These are phyloP conservation scores for Trichoderma sp. DNA, from an alignment of 2,329 filamentous ascomycete genomes.

Conservation along the genomic window DNA sequence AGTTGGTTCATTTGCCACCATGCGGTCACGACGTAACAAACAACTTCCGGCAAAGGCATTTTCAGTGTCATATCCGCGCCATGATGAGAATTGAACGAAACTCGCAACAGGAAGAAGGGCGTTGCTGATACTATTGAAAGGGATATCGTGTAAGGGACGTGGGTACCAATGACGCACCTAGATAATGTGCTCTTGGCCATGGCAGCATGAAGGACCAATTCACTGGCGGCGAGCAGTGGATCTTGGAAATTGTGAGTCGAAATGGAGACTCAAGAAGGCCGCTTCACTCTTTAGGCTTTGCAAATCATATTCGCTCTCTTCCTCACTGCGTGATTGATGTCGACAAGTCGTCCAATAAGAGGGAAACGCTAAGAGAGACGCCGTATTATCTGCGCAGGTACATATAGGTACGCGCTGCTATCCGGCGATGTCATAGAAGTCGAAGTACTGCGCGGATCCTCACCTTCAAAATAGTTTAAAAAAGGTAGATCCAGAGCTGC, in stretches of 20 bases:
- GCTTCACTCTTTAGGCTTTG: not conserved
- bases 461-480: not conserved
- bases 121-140: not conserved
- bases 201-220: not conserved
- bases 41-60: not conserved
- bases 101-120: not conserved
- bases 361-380: not conserved
- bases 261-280: not conserved
- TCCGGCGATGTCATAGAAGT: not conserved
- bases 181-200: not conserved
- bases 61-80: not conserved
- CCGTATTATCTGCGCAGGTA: not conserved
- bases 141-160: not conserved
- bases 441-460: not conserved
- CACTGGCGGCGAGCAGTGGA: not conserved
- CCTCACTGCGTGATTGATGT: not conserved
- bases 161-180: conserved; percentile 12
- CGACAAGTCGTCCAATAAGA: no score
- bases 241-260: not conserved
- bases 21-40: not conserved
- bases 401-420: not conserved
- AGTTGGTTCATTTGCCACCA: not conserved
- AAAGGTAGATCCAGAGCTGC: no score
- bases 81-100: not conserved
- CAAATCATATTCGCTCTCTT: not conserved